Percentiles rank a stretch among this genome's conserved stretches.
phyloP scores from a whole-genome alignment of 805 yeast genomes.

The Nakazawaea ambrosiae region DNA sequence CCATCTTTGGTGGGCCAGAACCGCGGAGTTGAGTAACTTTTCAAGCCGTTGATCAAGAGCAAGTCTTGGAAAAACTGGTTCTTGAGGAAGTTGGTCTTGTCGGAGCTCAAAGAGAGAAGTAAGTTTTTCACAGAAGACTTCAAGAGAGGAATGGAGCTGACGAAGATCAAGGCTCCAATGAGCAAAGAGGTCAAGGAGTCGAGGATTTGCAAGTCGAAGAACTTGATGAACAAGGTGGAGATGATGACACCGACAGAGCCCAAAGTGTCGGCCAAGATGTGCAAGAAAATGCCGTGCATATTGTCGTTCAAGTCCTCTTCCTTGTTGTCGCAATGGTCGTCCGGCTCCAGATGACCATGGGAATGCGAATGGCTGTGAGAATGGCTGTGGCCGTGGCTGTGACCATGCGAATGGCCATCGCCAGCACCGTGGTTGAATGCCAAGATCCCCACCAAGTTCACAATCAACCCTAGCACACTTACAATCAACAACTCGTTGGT shows the following conservation, averaged over 20 bases:
- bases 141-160: constrained; percentile 79
- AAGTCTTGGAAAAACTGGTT: constrained; percentile 71
- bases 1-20: constrained; percentile 66
- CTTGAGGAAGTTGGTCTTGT: constrained; percentile 16
- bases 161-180: constrained; percentile 73
- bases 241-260: constrained; percentile 97
- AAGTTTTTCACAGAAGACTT: constrained; percentile 73
- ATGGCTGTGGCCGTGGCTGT: constrained; percentile 24
- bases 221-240: constrained; percentile 71
- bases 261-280: constrained; percentile 88
- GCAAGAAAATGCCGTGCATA: constrained; percentile 91
- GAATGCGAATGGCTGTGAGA: constrained; percentile 20
- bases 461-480: constrained; percentile 75
- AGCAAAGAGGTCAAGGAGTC: constrained; percentile 91
- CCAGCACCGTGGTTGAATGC: constrained; percentile 82
- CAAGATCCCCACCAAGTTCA: constrained; percentile 86
- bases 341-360: constrained; percentile 14
- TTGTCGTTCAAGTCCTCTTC: constrained; percentile 42
- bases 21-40: constrained; percentile 81
- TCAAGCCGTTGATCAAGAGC: constrained; percentile 66
- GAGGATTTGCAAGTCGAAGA: constrained; percentile 64
- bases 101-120: constrained; percentile 50
- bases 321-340: constrained; percentile 11
- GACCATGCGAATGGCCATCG: constrained; percentile 31
- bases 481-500: constrained; percentile 84